Evolutionary conservation across 2,329 filamentous ascomycete genomes (phyloP).

Genomic region (Escovopsis weberi): DNA sequence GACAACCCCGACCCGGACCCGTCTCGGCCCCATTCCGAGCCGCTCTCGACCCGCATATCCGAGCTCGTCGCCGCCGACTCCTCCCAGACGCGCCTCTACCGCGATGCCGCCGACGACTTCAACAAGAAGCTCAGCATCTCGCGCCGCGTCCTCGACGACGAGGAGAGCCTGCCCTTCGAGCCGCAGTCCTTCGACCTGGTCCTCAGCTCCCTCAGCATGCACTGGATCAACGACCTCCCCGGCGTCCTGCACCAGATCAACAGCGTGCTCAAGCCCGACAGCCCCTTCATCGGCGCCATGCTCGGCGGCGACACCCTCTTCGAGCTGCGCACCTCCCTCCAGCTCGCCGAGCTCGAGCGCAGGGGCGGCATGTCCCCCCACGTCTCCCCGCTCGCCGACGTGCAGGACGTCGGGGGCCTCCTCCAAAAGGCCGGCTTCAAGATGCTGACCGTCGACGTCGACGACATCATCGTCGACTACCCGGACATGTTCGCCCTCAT

Average conservation of each 20-base stretch:
- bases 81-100: slow-evolving; percentile 61
- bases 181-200: slow-evolving; percentile 75
- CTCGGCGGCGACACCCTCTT: slow-evolving; percentile 88
- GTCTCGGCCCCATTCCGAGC: slow-evolving; percentile 40
- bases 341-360: slow-evolving; percentile 81
- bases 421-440: slow-evolving; percentile 83
- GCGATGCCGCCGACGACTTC: slow-evolving; percentile 62
- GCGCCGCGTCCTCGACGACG: slow-evolving; percentile 58
- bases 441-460: slow-evolving; percentile 89
- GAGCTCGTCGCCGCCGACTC: slow-evolving; percentile 72
- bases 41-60: slow-evolving; percentile 56
- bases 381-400: slow-evolving; percentile 82
- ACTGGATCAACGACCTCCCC: slow-evolving; percentile 97
- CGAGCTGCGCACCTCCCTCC: slow-evolving; percentile 83
- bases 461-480: slow-evolving; percentile 93
- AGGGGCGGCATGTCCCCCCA: slow-evolving; percentile 84
- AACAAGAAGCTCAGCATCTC: slow-evolving; percentile 59
- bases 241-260: slow-evolving; percentile 75
- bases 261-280: slow-evolving; percentile 73
- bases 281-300: slow-evolving; percentile 90
- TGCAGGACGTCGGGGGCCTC: slow-evolving; percentile 78
- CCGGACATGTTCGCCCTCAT: slow-evolving; percentile 82
- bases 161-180: slow-evolving; percentile 62
- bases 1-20: slow-evolving; percentile 50
- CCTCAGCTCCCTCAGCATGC: slow-evolving; percentile 74